A percentile compares a stretch with the other conserved stretches of the same genome.
Conservation (phyloP, 352 stramenopile species). For the Hyaloperonospora brassicae region DNA sequence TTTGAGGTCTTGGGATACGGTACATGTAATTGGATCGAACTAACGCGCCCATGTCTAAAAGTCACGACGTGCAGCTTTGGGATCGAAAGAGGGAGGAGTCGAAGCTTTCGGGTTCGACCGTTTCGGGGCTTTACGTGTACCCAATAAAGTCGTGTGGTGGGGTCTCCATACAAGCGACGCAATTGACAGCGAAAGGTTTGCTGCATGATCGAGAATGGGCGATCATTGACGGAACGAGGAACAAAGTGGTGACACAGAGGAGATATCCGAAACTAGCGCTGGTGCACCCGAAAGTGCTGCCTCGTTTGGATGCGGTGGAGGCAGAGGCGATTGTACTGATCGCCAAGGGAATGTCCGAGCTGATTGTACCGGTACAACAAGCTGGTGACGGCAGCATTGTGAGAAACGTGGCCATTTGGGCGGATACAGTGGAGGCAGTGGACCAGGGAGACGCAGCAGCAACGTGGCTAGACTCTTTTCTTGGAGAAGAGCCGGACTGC, state of each 20-base stretch:
- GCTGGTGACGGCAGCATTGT: slow-evolving; percentile 23
- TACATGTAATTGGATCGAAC: too few species aligned
- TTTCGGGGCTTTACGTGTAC: slow-evolving; percentile 62
- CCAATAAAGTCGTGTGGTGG: slow-evolving; percentile 79
- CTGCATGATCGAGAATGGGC: slow-evolving; percentile 72
- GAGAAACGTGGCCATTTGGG: slow-evolving; percentile 50
- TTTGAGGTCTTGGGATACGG: too few species aligned
- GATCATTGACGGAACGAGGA: slow-evolving; percentile 47
- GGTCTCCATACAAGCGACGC: slow-evolving; percentile 35
- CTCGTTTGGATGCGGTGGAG: slow-evolving; percentile 24
- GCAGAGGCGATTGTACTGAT: slow-evolving; percentile 45
- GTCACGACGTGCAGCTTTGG: too few species aligned
- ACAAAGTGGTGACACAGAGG: slow-evolving; percentile 68
- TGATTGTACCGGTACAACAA: slow-evolving; percentile 46
- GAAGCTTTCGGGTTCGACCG: slow-evolving; percentile 25
- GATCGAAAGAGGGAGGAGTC: neutral
- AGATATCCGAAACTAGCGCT: slow-evolving; percentile 58
- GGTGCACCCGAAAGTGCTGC: slow-evolving; percentile 46
- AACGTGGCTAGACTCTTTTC: slow-evolving; percentile 52
- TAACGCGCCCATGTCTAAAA: too few species aligned
- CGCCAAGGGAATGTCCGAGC: slow-evolving; percentile 47
- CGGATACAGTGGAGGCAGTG: slow-evolving; percentile 39
- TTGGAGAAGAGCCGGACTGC: slow-evolving; percentile 28
- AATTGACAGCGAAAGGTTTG: slow-evolving; percentile 52
- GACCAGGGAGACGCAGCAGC: slow-evolving; percentile 56